Evolutionary conservation across 345 rosid genomes (phyloP), one percentile per base, ranked within the genome.

Genomic region (Citrus mangshanensis): DNA sequence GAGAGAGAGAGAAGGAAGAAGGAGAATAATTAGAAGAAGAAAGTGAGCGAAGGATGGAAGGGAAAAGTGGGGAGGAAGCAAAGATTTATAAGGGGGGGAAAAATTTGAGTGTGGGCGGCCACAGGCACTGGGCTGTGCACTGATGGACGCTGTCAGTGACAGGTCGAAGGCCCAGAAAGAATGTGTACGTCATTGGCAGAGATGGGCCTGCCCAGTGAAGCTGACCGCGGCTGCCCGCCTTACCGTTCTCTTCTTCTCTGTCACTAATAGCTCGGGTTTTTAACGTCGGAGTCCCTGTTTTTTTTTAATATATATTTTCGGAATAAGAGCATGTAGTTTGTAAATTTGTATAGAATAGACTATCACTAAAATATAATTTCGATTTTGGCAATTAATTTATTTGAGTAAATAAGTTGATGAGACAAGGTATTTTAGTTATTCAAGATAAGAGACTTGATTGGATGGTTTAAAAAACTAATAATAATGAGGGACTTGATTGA

Each of bases 101-200:
- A 75, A 42, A 28, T 61, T 40, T 4, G 67, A 13, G 32, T 22
- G 32, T 18, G 35, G 40, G 51, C 72, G 5, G 32, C 19, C 56
- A 71, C 59, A 73, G 70, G 83, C 75, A 60, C n/a, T 79, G 85
- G 89, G 86, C 79, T 81, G 79, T 81, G 81, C 60, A 62, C 82
- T 49, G 55, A 81, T 83, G 86, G 87, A 78, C 72, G 7, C 82
- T 82, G 88, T 81, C 78, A 85, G 77, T 51, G 85, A 84, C 89
- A 80, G 70, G 76, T 82, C 81, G 84, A 79, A 51, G 84, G 86
- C 89, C 90, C 88, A 84, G 79, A 68, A 63, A 71, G 80, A 85
- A 86, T 54, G 71, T 79, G 64, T 75, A 63, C 84, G 60, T 69
- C 58, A 80, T 76, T 74, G 24, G 6, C 28, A 65, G 60, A 67